Percentiles rank a stretch among this genome's conserved stretches.
phyloP scores from a whole-genome alignment of 1,284 basidiomycete genomes.

The Wolfiporia cocos region DNA sequence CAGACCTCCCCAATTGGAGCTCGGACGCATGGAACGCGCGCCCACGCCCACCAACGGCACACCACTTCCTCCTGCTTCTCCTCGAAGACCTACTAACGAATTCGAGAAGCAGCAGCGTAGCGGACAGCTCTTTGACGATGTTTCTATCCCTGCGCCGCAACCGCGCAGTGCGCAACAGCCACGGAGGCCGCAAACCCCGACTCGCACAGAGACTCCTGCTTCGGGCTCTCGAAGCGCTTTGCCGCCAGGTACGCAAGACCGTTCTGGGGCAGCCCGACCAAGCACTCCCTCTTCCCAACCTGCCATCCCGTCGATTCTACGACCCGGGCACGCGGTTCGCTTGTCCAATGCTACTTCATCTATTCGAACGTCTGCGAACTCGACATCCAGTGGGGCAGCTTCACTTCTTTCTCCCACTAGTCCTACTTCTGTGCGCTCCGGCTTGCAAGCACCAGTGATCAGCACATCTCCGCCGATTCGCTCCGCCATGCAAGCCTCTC shows the following conservation, averaged over 20 bases:
- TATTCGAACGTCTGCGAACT: constrained; percentile 17
- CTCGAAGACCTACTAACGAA: constrained; percentile 17
- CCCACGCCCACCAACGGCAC: constrained; percentile 25
- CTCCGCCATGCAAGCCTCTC: too few species aligned
- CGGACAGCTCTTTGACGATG: constrained; percentile 12
- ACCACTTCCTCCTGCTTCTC: constrained; percentile 20
- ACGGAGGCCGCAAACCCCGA: constrained; percentile 19
- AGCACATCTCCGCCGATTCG: constrained; percentile 4
- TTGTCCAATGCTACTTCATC: constrained; percentile 30
- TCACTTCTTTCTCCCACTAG: constrained; percentile 19
- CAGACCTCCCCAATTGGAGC: constrained; percentile 19
- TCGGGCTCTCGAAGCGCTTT: constrained; percentile 12
- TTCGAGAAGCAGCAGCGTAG: constrained; percentile 11
- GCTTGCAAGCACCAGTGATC: constrained; percentile 8
- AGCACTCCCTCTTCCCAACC: constrained; percentile 19
- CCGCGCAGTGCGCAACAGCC: constrained; percentile 15
- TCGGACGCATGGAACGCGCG: constrained; percentile 24
- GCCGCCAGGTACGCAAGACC: constrained; percentile 9
- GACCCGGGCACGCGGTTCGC: constrained; percentile 29
- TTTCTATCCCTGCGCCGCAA: constrained; percentile 11
- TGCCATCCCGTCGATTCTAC: constrained; percentile 26
- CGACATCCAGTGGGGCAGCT: constrained; percentile 19
- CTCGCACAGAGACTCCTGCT: constrained; percentile 19
- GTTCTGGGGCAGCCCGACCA: constrained; percentile 17
- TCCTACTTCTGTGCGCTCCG: constrained; percentile 12